A percentile compares a stretch with the other conserved stretches of the same genome.
phyloP scores from a whole-genome alignment of 805 yeast genomes.

The Sugiyamaella smithiae region DNA sequence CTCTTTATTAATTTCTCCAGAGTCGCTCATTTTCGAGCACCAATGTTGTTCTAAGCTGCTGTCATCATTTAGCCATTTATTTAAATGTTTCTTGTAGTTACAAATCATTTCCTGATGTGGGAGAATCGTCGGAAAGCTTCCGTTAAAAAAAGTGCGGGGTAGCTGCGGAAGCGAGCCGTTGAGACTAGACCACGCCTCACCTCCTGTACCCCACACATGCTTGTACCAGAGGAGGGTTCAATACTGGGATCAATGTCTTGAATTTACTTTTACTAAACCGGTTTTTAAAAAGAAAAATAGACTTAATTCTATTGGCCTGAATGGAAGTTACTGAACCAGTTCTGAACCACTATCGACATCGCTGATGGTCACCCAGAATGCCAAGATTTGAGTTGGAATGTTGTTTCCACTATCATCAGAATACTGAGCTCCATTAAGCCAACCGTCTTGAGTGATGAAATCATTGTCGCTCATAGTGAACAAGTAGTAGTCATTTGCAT shows the following conservation, averaged over 20 bases:
- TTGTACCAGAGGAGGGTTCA: too few species aligned
- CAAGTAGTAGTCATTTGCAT: conserved; percentile 18
- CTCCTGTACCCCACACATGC: too few species aligned
- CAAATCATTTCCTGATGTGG: too few species aligned
- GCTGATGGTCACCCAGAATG: conserved; percentile 18
- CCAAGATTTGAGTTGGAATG: conserved; percentile 18
- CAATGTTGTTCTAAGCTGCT: too few species aligned
- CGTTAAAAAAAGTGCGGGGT: background rate
- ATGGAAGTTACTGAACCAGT: background rate
- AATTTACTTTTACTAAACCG: too few species aligned
- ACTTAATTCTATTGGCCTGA: background rate
- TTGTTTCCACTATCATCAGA: conserved; percentile 17
- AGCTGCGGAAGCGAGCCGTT: background rate
- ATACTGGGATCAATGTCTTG: too few species aligned
- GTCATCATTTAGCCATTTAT: too few species aligned
- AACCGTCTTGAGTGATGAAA: conserved; percentile 21
- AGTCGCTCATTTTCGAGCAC: background rate
- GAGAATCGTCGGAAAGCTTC: background rate
- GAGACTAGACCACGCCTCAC: background rate
- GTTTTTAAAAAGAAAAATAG: too few species aligned
- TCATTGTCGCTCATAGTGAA: conserved; percentile 20
- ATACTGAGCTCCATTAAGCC: conserved; percentile 13
- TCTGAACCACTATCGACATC: conserved; percentile 5
- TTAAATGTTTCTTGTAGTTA: too few species aligned
- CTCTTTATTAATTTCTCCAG: background rate